These are phyloP conservation scores for Vanderwaltozyma yarrowii DNA, from an alignment of 805 yeast species.

Conservation along the genomic window DNA sequence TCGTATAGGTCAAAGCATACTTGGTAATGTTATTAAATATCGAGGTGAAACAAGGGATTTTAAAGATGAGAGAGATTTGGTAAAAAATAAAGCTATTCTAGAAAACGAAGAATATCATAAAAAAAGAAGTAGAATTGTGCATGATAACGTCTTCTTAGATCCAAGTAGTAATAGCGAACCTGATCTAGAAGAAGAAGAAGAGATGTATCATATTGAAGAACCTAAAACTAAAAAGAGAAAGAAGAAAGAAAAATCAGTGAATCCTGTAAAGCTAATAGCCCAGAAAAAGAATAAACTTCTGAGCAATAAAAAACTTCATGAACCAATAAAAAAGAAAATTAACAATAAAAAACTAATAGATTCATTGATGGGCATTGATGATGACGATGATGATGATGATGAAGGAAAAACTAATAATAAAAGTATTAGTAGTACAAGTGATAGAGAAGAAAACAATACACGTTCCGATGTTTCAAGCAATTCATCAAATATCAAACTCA, in stretches of 20 bases:
- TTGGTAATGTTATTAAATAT: slow-evolving; percentile 71
- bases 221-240: slow-evolving; percentile 10
- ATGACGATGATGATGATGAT: neutral
- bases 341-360: slow-evolving; percentile 5
- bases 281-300: neutral
- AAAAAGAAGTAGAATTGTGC: slow-evolving; percentile 19
- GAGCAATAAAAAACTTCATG: neutral
- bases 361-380: slow-evolving; percentile 16
- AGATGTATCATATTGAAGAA: slow-evolving; percentile 9
- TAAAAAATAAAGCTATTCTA: slow-evolving; percentile 46
- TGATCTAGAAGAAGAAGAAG: slow-evolving; percentile 17
- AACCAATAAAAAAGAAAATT: neutral
- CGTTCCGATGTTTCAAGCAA: neutral
- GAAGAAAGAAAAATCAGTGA: slow-evolving; percentile 1
- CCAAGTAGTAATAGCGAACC: slow-evolving; percentile 11
- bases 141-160: slow-evolving; percentile 7
- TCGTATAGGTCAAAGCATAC: slow-evolving; percentile 59
- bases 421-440: neutral
- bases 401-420: neutral
- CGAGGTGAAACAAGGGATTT: slow-evolving; percentile 69
- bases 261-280: slow-evolving; percentile 1
- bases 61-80: slow-evolving; percentile 58
- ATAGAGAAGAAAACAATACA: neutral
- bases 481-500: neutral
- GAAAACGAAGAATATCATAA: slow-evolving; percentile 26